Percentiles rank a stretch among this genome's conserved stretches.
These are phyloP conservation scores for Botryosphaeria dothidea DNA, from an alignment of 2,329 filamentous ascomycete species.

Conservation along the genomic window DNA sequence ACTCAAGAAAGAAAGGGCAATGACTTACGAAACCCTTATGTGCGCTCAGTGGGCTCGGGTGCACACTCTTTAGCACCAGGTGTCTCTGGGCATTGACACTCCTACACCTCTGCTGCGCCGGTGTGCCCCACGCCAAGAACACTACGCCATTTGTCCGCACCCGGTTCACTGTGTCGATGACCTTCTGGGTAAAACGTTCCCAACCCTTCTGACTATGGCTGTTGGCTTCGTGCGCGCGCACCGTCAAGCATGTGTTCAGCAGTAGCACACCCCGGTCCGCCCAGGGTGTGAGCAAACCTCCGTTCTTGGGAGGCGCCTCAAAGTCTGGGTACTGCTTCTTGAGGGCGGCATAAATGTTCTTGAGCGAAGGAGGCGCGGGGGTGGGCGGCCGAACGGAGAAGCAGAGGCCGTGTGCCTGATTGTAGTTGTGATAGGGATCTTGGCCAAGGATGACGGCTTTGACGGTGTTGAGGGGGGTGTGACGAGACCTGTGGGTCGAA, in stretches of 20 bases:
- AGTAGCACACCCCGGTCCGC: conserved; percentile 89
- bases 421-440: conserved; percentile 94
- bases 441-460: conserved; percentile 94
- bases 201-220: conserved; percentile 84
- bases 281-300: conserved; percentile 88
- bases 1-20: not conserved
- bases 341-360: conserved; percentile 90
- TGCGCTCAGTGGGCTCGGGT: conserved; percentile 92
- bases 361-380: conserved; percentile 81
- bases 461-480: conserved; percentile 84
- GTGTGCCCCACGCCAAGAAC: conserved; percentile 90
- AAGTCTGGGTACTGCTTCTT: conserved; percentile 87
- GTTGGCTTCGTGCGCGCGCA: conserved; percentile 84
- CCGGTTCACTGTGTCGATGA: conserved; percentile 83
- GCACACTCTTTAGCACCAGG: conserved; percentile 80
- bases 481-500: conserved; percentile 70
- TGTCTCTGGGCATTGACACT: conserved; percentile 74
- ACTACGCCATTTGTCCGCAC: conserved; percentile 80
- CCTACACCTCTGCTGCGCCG: conserved; percentile 76
- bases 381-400: conserved; percentile 94
- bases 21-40: conserved; percentile 69
- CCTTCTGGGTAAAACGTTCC: conserved; percentile 89
- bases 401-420: conserved; percentile 93
- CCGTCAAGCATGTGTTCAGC: conserved; percentile 93
- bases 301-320: conserved; percentile 70